A percentile compares a stretch with the other conserved stretches of the same genome.
Conservation (phyloP, 176 grass and related monocot species). For the Ampelocalamus luodianensis region DNA sequence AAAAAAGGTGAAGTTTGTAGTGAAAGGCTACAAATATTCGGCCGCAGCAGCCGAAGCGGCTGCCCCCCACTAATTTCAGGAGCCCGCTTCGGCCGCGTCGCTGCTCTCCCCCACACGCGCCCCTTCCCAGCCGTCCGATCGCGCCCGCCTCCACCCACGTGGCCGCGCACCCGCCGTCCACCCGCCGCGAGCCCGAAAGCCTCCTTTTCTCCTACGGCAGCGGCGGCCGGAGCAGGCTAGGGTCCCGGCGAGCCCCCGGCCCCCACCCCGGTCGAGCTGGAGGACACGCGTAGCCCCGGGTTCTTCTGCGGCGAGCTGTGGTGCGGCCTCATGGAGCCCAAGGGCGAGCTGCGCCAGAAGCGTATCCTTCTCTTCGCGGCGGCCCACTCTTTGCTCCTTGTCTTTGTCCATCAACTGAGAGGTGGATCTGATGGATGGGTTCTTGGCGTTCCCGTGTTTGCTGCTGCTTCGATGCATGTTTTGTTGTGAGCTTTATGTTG, state of each 20-base stretch:
- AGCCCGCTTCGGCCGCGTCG: conserved; percentile 43
- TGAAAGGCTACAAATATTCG: conserved; percentile 54
- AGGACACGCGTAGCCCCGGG: conserved; percentile 63
- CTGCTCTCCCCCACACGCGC: not conserved
- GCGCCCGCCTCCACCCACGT: conserved; percentile 19
- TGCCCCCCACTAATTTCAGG: conserved; percentile 42
- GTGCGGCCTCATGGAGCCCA: conserved; percentile 90
- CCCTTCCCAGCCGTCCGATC: conserved; percentile 35
- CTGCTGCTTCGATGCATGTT: conserved; percentile 3
- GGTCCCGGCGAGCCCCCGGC: conserved; percentile 23
- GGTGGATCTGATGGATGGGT: conserved; percentile 25
- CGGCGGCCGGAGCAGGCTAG: conserved; percentile 50
- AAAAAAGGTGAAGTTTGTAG: not conserved
- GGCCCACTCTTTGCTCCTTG: not conserved
- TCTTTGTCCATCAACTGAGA: not conserved
- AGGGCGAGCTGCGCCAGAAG: conserved; percentile 54
- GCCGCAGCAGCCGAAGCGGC: conserved; percentile 25
- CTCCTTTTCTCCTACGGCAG: conserved; percentile 24
- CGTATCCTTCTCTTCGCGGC: conserved; percentile 57
- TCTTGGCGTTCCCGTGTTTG: not conserved
- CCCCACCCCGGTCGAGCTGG: conserved; percentile 65
- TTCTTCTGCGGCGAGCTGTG: conserved; percentile 92
- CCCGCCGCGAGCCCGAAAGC: not conserved
- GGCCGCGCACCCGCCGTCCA: conserved; percentile 21
- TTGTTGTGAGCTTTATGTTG: conserved; percentile 1